Evolutionary conservation across 495 filamentous ascomycete species (phyloP), one percentile per base, ranked within the genome.

Genomic region (Recurvomyces mirabilis): DNA sequence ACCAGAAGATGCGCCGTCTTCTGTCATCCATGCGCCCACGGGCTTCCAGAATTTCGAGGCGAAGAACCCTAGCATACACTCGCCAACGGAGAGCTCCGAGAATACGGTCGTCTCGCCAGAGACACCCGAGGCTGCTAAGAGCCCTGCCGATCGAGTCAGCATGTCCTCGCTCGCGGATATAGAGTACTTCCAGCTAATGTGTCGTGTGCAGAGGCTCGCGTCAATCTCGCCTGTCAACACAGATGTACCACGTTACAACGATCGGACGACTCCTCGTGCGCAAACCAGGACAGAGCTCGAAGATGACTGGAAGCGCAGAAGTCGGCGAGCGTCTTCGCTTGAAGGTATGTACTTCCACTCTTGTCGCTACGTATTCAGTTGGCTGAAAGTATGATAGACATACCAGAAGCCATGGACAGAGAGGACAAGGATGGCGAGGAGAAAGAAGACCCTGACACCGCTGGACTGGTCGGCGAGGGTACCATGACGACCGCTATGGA

Each of bases 11-110:
- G 65, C 68, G 40, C 74, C 84, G 18, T 70, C 80, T 45, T 93
- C 87, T 2, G 87, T 91, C 37, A 93, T 94, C 54, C 86, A 93
- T 65, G 84, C 82, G 17, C 87, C 87, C 3, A 64, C 81, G 52
- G 82, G 79, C 29, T 93, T 87, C 63, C 70, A 74, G 38, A 71
- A 72, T 42, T 88, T 88, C 72, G 83, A 21, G 35, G 49, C 41
- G 5, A 19, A 15, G 5, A 43, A 19, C 4, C 33, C 49, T 15
- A 30, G 12, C 13, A 23, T 30, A 15, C 46, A 52, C 6, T 62
- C 61, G 1, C 57, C 64, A 11, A 40, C 43, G 28, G 49, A 46
- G 18, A 41, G 32, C 30, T 53, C 50, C 3, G 46, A 52, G 21
- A 48, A 43, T 47, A 64, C 52, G 14, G 39, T 54, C n/a, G 36